These are phyloP conservation scores for Torulaspora franciscae DNA, from an alignment of 805 yeast genomes.

Conservation along the genomic window DNA sequence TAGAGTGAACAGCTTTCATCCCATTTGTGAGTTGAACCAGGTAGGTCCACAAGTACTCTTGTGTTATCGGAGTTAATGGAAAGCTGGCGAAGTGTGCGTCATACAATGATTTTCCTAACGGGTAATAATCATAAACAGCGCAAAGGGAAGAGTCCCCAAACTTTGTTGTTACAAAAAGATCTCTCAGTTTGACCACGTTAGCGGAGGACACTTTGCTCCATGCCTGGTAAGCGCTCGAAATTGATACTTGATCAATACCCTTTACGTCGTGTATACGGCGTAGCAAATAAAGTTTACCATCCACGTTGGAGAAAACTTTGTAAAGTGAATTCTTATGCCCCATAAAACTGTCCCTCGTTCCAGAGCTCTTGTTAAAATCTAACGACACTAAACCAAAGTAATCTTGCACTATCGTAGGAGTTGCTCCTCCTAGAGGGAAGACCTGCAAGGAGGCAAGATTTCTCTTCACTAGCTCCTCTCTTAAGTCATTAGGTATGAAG, in stretches of 20 bases:
- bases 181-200: constrained; percentile 62
- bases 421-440: constrained; percentile 37
- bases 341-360: constrained; percentile 38
- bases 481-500: constrained; percentile 65
- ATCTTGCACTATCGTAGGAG: constrained; percentile 74
- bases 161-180: constrained; percentile 80
- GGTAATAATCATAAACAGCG: constrained; percentile 79
- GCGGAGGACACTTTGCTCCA: constrained; percentile 56
- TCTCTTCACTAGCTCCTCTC: constrained; percentile 65
- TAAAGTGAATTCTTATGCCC: constrained; percentile 57
- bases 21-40: constrained; percentile 72
- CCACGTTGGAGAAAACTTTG: constrained; percentile 72
- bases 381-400: constrained; percentile 85
- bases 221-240: constrained; percentile 49
- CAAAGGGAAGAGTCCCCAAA: constrained; percentile 78
- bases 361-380: constrained; percentile 46
- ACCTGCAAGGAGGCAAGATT: constrained; percentile 78
- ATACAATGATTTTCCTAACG: constrained; percentile 62
- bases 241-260: constrained; percentile 51
- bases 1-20: constrained; percentile 56
- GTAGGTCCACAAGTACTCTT: constrained; percentile 68
- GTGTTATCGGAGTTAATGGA: constrained; percentile 42
- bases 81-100: constrained; percentile 56
- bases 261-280: constrained; percentile 64
- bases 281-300: constrained; percentile 74